Base-by-base conservation (phyloP, 306 rosid genomes). In the Inga oerstediana region DNA sequence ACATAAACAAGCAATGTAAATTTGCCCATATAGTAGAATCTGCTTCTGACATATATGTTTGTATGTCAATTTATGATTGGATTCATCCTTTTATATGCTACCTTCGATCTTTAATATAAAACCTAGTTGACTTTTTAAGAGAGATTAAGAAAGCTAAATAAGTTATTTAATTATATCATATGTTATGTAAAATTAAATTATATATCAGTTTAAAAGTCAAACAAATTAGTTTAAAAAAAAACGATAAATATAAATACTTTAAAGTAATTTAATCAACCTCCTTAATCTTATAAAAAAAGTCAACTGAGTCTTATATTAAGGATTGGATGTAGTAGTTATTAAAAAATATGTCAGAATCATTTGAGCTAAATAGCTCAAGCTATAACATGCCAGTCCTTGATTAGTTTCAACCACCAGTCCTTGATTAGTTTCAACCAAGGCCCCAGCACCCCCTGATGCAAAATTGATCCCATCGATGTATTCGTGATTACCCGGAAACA, bases 361-460 rank as follows among this genome's bases (percentile, higher is more conserved):
- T 65, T 65, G 16, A 65, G 9, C 30, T 27, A 27, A 27, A 27
- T 27, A 27, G 30, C 3, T 34, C 11, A 65, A 2, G 37, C 27
- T 69, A 45, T 44, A 24, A 43, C 79, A 27, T 12, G 91, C 94
- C 44, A 65, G 27, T 24, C 27, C 27, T 24, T 24, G 27, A 24
- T 24, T 24, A 24, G 27, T 24, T 24, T 24, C 27, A 24, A 24
- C 27, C 27, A 27, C 30, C 30, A 27, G n/a, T 82, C 91, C 95
- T 72, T 46, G 72, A 83, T 76, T 30, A 22, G 89, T 91, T 77
- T 88, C 89, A 74, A 70, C 80, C 6, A 93, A 84, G 82, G 91
- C 93, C 61, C 97, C 97, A 64, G 91, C 94, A 54, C 93, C 95
- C 12, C 72, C 90, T 41, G 96, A 91, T 35, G 97, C 94, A 82